phyloP scores from a whole-genome alignment of 768 basidiomycete genomes.

The Podaxis carcinomalis region DNA sequence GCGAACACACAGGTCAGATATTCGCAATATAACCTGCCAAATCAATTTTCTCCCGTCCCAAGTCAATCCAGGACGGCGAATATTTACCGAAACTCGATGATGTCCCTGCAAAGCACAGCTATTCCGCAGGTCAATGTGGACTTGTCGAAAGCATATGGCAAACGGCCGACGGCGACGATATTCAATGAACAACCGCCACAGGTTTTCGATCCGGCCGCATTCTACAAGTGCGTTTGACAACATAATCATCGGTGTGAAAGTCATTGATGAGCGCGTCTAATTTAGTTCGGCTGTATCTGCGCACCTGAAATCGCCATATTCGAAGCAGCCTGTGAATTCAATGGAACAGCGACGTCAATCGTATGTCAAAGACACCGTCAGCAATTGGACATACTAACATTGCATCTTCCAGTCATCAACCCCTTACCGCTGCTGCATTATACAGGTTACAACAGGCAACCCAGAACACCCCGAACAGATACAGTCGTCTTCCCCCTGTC shows the following conservation, averaged over 20 bases:
- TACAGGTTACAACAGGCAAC: not conserved
- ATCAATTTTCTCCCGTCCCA: not conserved
- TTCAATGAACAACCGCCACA: slow-evolving; percentile 3
- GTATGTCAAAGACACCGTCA: not conserved
- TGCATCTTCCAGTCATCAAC: not conserved
- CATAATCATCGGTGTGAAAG: not conserved
- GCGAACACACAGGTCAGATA: not conserved
- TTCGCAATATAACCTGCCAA: not conserved
- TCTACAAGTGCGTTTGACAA: slow-evolving; percentile 50
- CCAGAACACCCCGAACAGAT: not conserved
- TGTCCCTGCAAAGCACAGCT: not conserved
- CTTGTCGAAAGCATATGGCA: slow-evolving; percentile 1
- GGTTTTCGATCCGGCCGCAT: slow-evolving; percentile 26
- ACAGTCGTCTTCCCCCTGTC: not conserved
- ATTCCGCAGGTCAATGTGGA: not conserved
- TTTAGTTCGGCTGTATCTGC: slow-evolving; percentile 52
- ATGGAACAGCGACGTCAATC: not conserved
- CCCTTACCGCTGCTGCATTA: not conserved
- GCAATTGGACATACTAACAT: not conserved
- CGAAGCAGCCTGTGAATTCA: not conserved
- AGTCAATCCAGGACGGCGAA: not conserved
- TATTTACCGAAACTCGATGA: not conserved
- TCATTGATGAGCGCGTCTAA: not conserved
- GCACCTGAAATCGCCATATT: slow-evolving; percentile 18
- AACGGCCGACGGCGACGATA: not conserved